Evolutionary conservation across 495 filamentous ascomycete genomes (phyloP), one percentile per base, ranked within the genome.

Genomic region (Beverwykella pulmonaria): DNA sequence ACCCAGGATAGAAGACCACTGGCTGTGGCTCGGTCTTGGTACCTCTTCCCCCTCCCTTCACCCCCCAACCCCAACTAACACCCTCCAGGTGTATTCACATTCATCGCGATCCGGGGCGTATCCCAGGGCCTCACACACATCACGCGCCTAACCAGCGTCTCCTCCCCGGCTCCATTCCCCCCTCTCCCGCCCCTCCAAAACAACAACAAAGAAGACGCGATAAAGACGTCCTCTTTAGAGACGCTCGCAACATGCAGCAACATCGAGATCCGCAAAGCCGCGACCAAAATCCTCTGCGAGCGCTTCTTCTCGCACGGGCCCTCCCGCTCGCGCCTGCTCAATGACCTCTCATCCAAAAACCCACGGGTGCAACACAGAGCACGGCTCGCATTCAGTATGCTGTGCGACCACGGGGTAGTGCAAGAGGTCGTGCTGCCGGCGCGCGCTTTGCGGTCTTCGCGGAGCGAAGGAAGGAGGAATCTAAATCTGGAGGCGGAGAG

Each of bases 11-110:
- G 54, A 74, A 63, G 77, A 79, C 53, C 73, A 73, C 53, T 76
- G 73, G 73, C 68, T 77, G 9, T 77, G 75, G 74, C 54, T 79
- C 25, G 70, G 75, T 36, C 52, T 77, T 26, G 74, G 71, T 73
- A 69, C 50, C 14, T 54, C 17, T 3, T 53, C 27, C 29, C 25
- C 46, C 6, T 29, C 30, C 32, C 46, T 36, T 23, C 25, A 20
- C 27, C 8, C 34, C 23, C 32, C 26, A 9, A n/a, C 39, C 20
- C 22, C n/a, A 10, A 53, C 27, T 55, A 19, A 49, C n/a, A 1
- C 19, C 10, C 17, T 22, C 1, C 36, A 74, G 71, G 71, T 49
- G 66, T 57, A 50, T 72, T 75, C 72, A 59, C 73, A n/a, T 64
- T 74, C 68, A 4, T 68, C 49, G 71, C 74, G 10, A 41, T 63